These are phyloP conservation scores for Chaetomium globosum DNA, from an alignment of 2,329 filamentous ascomycete species.

Conservation along the genomic window DNA sequence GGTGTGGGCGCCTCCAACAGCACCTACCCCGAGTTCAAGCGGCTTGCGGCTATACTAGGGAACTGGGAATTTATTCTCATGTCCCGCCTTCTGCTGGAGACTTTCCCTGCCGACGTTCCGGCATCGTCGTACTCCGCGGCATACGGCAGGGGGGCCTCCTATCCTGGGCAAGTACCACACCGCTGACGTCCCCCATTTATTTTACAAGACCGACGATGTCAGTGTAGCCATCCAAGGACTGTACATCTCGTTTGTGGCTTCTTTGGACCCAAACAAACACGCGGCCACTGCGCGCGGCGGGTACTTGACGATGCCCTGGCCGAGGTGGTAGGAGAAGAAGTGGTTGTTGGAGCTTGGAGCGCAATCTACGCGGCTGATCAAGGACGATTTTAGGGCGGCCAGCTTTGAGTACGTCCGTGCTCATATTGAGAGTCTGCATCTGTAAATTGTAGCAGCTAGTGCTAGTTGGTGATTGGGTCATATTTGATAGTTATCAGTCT, in stretches of 20 bases:
- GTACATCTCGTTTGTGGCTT: constrained; percentile 72
- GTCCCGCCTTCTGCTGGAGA: constrained; percentile 64
- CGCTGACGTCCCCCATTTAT: constrained; percentile 69
- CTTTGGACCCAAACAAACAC: constrained; percentile 67
- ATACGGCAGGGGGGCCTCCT: constrained; percentile 70
- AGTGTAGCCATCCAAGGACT: constrained; percentile 64
- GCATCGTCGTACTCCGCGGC: constrained; percentile 75
- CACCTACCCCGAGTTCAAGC: constrained; percentile 76
- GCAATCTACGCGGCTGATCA: not conserved
- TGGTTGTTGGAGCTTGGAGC: not conserved
- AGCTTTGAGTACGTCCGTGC: not conserved
- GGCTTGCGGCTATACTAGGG: constrained; percentile 72
- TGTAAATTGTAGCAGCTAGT: not conserved
- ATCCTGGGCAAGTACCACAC: constrained; percentile 78
- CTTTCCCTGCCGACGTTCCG: constrained; percentile 59
- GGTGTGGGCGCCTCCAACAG: constrained; percentile 69
- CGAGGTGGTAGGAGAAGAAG: not conserved
- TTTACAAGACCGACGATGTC: constrained; percentile 67
- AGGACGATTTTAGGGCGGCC: not conserved
- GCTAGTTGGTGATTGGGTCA: not conserved
- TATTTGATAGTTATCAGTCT: not conserved
- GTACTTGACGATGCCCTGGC: not conserved
- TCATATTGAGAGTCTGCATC: not conserved
- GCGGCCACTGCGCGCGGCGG: constrained; percentile 34
- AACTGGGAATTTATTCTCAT: constrained; percentile 75